Evolutionary conservation across 2,329 filamentous ascomycete species (phyloP), one percentile per base, ranked within the genome.

Genomic region (Dactylellina haptotyla): DNA sequence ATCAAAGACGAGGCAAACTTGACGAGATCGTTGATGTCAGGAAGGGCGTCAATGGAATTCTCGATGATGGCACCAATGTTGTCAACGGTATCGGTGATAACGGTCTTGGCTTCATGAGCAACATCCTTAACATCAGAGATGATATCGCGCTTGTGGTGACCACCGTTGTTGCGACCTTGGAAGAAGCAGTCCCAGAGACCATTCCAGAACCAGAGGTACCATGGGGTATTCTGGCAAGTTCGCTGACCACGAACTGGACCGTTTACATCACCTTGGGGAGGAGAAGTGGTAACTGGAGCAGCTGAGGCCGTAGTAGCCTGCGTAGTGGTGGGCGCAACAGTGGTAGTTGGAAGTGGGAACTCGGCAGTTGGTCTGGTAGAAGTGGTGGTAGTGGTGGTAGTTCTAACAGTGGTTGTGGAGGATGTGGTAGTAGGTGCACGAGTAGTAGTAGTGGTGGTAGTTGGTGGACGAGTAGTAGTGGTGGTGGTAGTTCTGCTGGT

Each of bases 11-110:
- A 48, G 6, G 63, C 65, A 20, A 58, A 43, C 20, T 67, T 56
- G 34, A 63, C 30, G 20, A 69, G 50, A 8, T 75, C 70, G 1
- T 30, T 48, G 45, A 67, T 37, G 16, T 50, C 50, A 16, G 70
- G 70, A n/a, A 69, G 28, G n/a, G 30, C 57, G 39, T 73, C 69
- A 30, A 73, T 66, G 10, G 69, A 54, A 14, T 66, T 39, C 23
- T 73, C 61, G 39, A 73, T 28, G 18, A 62, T 18, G 16, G 23
- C 18, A 8, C 30, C 39, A 10, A 64, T 59, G 18, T 25, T 45
- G 20, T 64, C 41, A 18, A 59, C 32, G 18, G 51, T 43, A 23
- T 58, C 20, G 4, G 14, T n/a, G 34, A 64, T 43, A 20, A 30
- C 16, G 25, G 25, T 43, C 18, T 37, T 53, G 34, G 59, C 32